Conservation (phyloP, 306 rosid species). For the Gastrolobium bilobum region DNA sequence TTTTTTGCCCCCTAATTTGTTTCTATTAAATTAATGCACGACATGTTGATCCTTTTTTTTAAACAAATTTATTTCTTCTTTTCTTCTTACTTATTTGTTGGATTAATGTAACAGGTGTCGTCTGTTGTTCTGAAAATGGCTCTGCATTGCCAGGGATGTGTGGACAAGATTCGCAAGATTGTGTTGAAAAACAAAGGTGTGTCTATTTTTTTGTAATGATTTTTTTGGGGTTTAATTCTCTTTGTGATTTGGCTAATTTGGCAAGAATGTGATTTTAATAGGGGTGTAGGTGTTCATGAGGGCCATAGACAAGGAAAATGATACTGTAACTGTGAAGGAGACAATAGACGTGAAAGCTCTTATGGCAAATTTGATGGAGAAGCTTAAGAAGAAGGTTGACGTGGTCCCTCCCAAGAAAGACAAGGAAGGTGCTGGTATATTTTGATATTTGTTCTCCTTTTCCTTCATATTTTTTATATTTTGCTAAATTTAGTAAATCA, state of each 20-base stretch:
- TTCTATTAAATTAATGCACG: neutral
- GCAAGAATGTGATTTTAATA: neutral
- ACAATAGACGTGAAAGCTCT: constrained; percentile 77
- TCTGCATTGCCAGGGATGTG: constrained; percentile 87
- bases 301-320: constrained; percentile 73
- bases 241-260: constrained; percentile 2
- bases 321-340: constrained; percentile 69
- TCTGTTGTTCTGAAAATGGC: constrained; percentile 76
- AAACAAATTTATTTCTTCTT: neutral
- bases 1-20: neutral
- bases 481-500: neutral
- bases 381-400: constrained; percentile 72
- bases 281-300: constrained; percentile 58
- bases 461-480: neutral
- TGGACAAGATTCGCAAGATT: constrained; percentile 60
- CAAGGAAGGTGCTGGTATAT: constrained; percentile 39
- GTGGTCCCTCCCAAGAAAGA: constrained; percentile 80
- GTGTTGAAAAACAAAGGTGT: constrained; percentile 75
- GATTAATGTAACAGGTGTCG: constrained; percentile 56
- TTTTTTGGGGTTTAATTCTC: neutral
- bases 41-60: neutral
- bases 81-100: neutral
- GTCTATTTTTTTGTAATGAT: neutral
- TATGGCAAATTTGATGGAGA: constrained; percentile 56
- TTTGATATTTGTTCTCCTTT: neutral